Conservation (phyloP, 495 filamentous ascomycete genomes). For the Acidomyces sp. region DNA sequence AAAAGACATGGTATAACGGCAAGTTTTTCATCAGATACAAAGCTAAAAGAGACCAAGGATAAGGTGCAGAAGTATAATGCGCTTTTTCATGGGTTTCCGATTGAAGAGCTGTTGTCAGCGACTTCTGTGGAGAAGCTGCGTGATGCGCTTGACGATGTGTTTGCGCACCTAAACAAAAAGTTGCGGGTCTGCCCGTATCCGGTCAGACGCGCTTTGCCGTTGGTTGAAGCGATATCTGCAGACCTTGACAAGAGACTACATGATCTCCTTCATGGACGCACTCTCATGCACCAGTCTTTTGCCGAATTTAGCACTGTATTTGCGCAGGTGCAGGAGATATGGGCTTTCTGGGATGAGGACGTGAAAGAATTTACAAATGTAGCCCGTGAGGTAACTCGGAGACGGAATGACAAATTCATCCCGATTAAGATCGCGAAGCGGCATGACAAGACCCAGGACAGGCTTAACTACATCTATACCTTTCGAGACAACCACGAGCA, state of each 20-base stretch:
- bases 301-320: slow-evolving; percentile 77
- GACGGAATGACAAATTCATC: slow-evolving; percentile 91
- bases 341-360: slow-evolving; percentile 85
- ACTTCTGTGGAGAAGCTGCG: slow-evolving; percentile 82
- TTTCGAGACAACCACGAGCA: slow-evolving; percentile 97
- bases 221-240: slow-evolving; percentile 96
- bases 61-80: slow-evolving; percentile 97
- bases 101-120: slow-evolving; percentile 86
- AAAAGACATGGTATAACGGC: slow-evolving; percentile 95
- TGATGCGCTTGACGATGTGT: slow-evolving; percentile 75
- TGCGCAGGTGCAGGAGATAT: slow-evolving; percentile 70
- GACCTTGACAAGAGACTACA: slow-evolving; percentile 82
- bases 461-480: slow-evolving; percentile 80
- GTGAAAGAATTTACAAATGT: slow-evolving; percentile 96
- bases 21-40: slow-evolving; percentile 90
- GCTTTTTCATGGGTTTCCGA: slow-evolving; percentile 92
- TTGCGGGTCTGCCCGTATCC: slow-evolving; percentile 89
- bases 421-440: slow-evolving; percentile 85
- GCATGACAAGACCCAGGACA: slow-evolving; percentile 74
- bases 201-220: slow-evolving; percentile 73
- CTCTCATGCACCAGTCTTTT: slow-evolving; percentile 84
- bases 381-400: slow-evolving; percentile 80
- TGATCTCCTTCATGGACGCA: slow-evolving; percentile 66
- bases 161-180: slow-evolving; percentile 91
- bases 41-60: slow-evolving; percentile 85